phyloP scores from a whole-genome alignment of 805 yeast species.

The Lachancea kluyveri region DNA sequence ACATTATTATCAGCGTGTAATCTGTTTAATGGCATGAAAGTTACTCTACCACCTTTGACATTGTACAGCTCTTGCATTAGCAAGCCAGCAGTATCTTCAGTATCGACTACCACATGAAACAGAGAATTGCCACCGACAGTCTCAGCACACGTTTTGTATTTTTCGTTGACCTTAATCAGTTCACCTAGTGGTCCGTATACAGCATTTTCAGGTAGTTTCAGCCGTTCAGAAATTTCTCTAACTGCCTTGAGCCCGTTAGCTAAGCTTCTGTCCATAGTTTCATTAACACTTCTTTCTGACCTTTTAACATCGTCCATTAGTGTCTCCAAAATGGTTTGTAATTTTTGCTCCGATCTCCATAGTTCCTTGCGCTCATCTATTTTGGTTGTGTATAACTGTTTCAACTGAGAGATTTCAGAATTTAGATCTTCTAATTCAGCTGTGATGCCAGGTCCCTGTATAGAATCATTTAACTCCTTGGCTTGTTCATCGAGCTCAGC shows the following conservation, averaged over 20 bases:
- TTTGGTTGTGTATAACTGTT: conserved; percentile 36
- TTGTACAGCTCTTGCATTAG: conserved; percentile 71
- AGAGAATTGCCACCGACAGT: conserved; percentile 82
- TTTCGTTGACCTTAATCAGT: conserved; percentile 70
- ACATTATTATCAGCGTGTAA: conserved; percentile 36
- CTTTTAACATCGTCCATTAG: conserved; percentile 46
- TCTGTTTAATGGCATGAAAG: conserved; percentile 85
- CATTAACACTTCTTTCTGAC: conserved; percentile 56
- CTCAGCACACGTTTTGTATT: conserved; percentile 81
- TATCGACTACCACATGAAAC: conserved; percentile 86
- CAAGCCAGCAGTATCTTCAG: conserved; percentile 72
- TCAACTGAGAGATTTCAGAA: conserved; percentile 28
- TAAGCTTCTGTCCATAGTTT: conserved; percentile 69
- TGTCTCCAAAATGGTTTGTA: conserved; percentile 50
- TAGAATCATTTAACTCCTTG: conserved; percentile 31
- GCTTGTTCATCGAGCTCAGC: conserved; percentile 26
- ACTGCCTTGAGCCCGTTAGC: conserved; percentile 67
- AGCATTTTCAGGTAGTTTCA: conserved; percentile 47
- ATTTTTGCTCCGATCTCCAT: conserved; percentile 76
- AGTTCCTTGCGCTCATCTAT: conserved; percentile 63
- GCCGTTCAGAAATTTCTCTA: conserved; percentile 48
- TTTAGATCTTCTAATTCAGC: conserved; percentile 31
- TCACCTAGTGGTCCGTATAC: conserved; percentile 87
- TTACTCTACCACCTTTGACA: conserved; percentile 73
- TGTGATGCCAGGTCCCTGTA: conserved; percentile 32